Evolutionary conservation across 805 yeast species (phyloP).

Genomic region (Lachancea cidri): DNA sequence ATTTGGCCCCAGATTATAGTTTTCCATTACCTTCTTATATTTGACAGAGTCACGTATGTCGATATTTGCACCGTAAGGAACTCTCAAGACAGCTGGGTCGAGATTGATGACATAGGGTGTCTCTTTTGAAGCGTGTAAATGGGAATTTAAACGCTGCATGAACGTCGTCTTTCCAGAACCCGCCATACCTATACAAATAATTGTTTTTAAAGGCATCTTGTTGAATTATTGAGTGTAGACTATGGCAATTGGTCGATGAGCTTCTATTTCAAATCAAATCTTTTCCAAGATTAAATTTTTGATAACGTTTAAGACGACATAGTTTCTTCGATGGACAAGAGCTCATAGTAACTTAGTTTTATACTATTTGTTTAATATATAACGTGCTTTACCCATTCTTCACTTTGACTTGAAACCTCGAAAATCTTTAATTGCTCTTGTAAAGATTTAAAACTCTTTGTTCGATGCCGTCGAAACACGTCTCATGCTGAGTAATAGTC

Average conservation of each 20-base stretch:
- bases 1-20: conserved; percentile 91
- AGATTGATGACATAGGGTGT: conserved; percentile 91
- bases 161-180: conserved; percentile 95
- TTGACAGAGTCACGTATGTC: conserved; percentile 96
- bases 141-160: conserved; percentile 90
- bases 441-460: conserved; percentile 42
- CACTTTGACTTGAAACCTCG: no score
- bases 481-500: conserved; percentile 54
- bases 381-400: no score
- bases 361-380: no score
- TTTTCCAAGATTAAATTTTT: not conserved
- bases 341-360: no score
- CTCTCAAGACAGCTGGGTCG: conserved; percentile 92
- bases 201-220: conserved; percentile 37
- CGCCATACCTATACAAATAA: conserved; percentile 62
- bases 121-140: conserved; percentile 62
- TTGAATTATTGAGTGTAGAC: no score
- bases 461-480: conserved; percentile 56
- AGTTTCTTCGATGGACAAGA: not conserved
- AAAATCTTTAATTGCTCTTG: not conserved
- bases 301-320: not conserved
- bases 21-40: conserved; percentile 94
- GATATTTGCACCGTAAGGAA: conserved; percentile 92
- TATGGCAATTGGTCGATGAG: no score
- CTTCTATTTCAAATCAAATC: not conserved